These are phyloP conservation scores for Apiotrichum domesticum DNA, from an alignment of 1,284 basidiomycete genomes.

Conservation along the genomic window DNA sequence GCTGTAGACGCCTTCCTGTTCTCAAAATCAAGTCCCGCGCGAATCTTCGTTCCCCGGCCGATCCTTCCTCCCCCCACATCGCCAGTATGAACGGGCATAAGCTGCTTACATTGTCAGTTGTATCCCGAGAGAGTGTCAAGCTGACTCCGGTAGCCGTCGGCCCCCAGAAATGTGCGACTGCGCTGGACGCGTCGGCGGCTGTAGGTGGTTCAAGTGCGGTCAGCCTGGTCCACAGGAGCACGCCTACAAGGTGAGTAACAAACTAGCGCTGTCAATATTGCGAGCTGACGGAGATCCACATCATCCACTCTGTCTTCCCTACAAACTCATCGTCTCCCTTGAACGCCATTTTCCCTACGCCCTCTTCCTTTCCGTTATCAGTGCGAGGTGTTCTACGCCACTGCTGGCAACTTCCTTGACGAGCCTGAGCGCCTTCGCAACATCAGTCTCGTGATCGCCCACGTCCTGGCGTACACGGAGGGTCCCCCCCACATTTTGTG, in stretches of 20 bases:
- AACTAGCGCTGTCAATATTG: not conserved
- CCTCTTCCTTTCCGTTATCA: not conserved
- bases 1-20: too few species aligned
- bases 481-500: slow-evolving; percentile 11
- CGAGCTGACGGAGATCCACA: not conserved
- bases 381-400: slow-evolving; percentile 17
- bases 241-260: slow-evolving; percentile 12
- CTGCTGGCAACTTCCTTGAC: slow-evolving; percentile 9
- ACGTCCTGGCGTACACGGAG: slow-evolving; percentile 8
- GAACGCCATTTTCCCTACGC: not conserved
- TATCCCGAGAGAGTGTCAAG: not conserved
- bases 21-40: too few species aligned
- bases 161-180: slow-evolving; percentile 1
- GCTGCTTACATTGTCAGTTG: not conserved
- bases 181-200: not conserved
- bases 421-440: slow-evolving; percentile 1
- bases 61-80: too few species aligned
- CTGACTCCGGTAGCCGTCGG: not conserved
- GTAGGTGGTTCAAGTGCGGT: slow-evolving; percentile 16
- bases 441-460: slow-evolving; percentile 2
- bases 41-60: too few species aligned
- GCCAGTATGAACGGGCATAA: not conserved
- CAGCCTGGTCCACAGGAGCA: slow-evolving; percentile 16
- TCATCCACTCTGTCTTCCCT: not conserved
- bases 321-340: not conserved